These are phyloP conservation scores for Candida palmyrensis DNA, from an alignment of 805 yeast genomes.

Conservation along the genomic window DNA sequence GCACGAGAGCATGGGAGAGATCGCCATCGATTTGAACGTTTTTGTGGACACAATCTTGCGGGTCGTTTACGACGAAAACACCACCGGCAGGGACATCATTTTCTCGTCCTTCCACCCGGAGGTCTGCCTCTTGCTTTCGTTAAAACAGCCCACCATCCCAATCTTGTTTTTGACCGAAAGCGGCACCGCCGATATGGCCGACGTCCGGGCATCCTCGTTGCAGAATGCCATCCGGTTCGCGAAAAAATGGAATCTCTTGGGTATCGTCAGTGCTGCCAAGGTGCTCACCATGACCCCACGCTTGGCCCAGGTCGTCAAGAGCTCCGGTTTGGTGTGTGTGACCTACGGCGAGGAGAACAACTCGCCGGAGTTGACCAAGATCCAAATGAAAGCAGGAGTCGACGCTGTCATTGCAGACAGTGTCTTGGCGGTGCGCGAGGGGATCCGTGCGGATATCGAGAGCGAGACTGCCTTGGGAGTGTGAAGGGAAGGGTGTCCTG, in stretches of 20 bases:
- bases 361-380: slow-evolving; percentile 73
- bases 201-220: slow-evolving; percentile 77
- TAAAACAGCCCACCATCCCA: slow-evolving; percentile 93
- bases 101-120: slow-evolving; percentile 96
- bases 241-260: slow-evolving; percentile 83
- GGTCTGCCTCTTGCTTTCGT: slow-evolving; percentile 73
- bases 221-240: slow-evolving; percentile 92
- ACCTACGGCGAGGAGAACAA: slow-evolving; percentile 86
- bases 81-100: slow-evolving; percentile 76
- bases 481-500: no score
- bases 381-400: slow-evolving; percentile 90
- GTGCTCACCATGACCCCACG: slow-evolving; percentile 89
- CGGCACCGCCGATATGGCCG: slow-evolving; percentile 85
- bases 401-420: slow-evolving; percentile 98
- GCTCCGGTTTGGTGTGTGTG: slow-evolving; percentile 87
- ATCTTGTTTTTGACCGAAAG: slow-evolving; percentile 85
- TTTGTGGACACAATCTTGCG: slow-evolving; percentile 86
- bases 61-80: slow-evolving; percentile 68
- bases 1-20: slow-evolving; percentile 79
- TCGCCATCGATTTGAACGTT: slow-evolving; percentile 75
- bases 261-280: slow-evolving; percentile 84
- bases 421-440: slow-evolving; percentile 88
- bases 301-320: slow-evolving; percentile 84
- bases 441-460: slow-evolving; percentile 47
- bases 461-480: no score